These are phyloP conservation scores for Sclerotinia trifoliorum DNA, from an alignment of 2,329 filamentous ascomycete genomes.

Conservation along the genomic window DNA sequence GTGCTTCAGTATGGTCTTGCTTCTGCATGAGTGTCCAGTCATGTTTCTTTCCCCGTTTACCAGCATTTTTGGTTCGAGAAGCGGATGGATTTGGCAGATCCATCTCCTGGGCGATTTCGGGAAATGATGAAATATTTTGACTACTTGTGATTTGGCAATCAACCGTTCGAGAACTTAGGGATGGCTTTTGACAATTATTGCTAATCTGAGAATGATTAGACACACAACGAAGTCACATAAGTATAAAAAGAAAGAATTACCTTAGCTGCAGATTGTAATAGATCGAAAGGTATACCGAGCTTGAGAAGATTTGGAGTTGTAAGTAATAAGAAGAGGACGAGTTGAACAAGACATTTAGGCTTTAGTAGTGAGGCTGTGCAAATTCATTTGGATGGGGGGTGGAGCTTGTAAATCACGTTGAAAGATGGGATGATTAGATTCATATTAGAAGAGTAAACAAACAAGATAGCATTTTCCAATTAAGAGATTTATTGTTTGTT, in stretches of 20 bases:
- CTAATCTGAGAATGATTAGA: background rate
- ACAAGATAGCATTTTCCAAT: too few species aligned
- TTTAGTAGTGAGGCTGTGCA: background rate
- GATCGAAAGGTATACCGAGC: too few species aligned
- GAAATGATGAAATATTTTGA: fast-evolving
- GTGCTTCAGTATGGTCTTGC: background rate
- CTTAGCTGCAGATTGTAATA: background rate
- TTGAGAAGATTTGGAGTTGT: background rate
- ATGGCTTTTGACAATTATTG: background rate
- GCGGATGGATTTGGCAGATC: background rate
- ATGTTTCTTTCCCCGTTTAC: background rate
- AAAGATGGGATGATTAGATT: background rate
- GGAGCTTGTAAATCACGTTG: background rate
- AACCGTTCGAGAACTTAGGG: fast-evolving
- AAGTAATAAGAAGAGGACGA: background rate
- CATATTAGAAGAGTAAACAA: background rate
- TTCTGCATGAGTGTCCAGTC: background rate
- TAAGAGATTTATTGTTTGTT: background rate
- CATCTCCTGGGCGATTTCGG: background rate
- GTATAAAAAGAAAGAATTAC: background rate
- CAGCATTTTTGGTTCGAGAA: background rate
- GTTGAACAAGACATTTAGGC: background rate
- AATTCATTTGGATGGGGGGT: background rate
- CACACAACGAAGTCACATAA: background rate
- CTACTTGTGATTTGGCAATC: background rate